Evolutionary conservation across 2,329 filamentous ascomycete genomes (phyloP).

Genomic region (Penicillium sp.): DNA sequence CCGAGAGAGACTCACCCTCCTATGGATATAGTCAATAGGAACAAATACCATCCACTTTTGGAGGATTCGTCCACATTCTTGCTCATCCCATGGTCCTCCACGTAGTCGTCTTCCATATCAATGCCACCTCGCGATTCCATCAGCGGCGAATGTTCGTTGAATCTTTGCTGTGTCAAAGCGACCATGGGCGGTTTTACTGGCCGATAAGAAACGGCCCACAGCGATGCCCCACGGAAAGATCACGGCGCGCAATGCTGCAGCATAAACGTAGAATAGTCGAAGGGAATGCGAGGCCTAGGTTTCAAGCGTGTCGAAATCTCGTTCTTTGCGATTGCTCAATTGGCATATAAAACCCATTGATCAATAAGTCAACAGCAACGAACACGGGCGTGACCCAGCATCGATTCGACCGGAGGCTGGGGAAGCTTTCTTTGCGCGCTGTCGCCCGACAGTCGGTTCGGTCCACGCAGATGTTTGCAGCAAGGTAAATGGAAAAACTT

Average conservation of each 20-base stretch:
- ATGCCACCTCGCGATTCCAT: slow-evolving; percentile 21
- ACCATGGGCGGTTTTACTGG: slow-evolving; percentile 2
- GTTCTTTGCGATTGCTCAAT: too few species aligned
- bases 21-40: slow-evolving; percentile 78
- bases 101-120: background rate
- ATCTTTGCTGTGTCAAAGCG: background rate
- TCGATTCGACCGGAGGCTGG: too few species aligned
- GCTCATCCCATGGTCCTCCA: slow-evolving; percentile 27
- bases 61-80: slow-evolving; percentile 47
- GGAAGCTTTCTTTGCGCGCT: too few species aligned
- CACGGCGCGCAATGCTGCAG: background rate
- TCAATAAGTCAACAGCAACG: too few species aligned
- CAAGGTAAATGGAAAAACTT: too few species aligned
- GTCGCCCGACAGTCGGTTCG: too few species aligned
- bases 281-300: too few species aligned
- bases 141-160: slow-evolving; percentile 26
- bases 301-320: too few species aligned
- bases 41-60: slow-evolving; percentile 79
- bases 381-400: too few species aligned
- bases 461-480: too few species aligned
- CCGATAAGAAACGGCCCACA: slow-evolving; percentile 10
- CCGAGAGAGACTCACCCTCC: slow-evolving; percentile 52
- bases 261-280: background rate
- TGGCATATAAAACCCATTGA: too few species aligned
- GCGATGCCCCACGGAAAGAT: slow-evolving; percentile 1